Evolutionary conservation across 306 rosid species (phyloP).

Genomic region (Cucumis melo): DNA sequence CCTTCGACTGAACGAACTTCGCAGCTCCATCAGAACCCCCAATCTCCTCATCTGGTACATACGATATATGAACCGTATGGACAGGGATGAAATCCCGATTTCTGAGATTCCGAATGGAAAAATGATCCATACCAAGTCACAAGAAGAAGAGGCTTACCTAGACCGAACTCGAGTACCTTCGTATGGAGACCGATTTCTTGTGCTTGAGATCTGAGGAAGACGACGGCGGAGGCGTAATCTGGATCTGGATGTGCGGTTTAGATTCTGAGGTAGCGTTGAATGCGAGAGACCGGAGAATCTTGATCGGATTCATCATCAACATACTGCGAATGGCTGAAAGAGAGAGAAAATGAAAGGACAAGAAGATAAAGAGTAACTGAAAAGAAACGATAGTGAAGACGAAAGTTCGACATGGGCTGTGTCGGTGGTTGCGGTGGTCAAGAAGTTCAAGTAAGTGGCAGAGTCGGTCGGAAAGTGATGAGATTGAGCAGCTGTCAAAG

Average conservation of each 20-base stretch:
- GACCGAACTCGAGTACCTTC: conserved; percentile 42
- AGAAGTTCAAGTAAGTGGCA: no score
- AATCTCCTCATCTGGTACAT: conserved; percentile 79
- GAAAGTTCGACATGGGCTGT: no score
- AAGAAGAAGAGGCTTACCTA: conserved; percentile 57
- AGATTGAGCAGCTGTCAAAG: no score
- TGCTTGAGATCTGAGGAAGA: no score
- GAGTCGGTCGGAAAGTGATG: not conserved
- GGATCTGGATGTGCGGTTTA: no score
- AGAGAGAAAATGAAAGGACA: not conserved
- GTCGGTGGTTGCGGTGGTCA: no score
- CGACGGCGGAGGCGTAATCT: no score
- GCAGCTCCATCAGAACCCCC: conserved; percentile 53
- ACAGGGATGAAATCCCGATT: conserved; percentile 20
- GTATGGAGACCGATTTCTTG: no score
- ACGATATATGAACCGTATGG: conserved; percentile 56
- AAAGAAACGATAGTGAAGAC: not conserved
- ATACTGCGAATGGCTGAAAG: not conserved
- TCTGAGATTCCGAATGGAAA: conserved; percentile 51
- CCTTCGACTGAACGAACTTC: no score
- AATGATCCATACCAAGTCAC: conserved; percentile 68
- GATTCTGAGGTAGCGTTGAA: conserved; percentile 59
- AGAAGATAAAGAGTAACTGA: not conserved
- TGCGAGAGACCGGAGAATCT: conserved; percentile 56
- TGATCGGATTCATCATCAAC: not conserved